phyloP scores from a whole-genome alignment of 768 basidiomycete genomes.

The Naganishia vishniacii region DNA sequence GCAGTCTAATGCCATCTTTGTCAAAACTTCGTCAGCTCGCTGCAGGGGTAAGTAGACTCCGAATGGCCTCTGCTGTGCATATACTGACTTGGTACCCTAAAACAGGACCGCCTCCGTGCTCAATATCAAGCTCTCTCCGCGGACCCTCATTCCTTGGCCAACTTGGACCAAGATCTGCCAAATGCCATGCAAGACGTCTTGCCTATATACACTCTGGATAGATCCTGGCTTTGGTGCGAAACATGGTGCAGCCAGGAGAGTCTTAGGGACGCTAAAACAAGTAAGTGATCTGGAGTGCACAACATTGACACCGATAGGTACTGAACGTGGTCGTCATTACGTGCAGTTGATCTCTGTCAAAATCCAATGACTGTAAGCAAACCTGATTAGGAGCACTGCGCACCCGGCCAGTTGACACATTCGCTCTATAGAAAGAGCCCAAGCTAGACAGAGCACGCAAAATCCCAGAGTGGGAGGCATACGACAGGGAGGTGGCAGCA shows the following conservation, averaged over 20 bases:
- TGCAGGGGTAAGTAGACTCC: conserved; percentile 54
- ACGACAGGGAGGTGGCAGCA: conserved; percentile 80
- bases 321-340: not conserved
- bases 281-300: conserved; percentile 30
- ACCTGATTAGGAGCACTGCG: not conserved
- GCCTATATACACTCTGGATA: conserved; percentile 82
- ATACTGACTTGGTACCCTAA: not conserved
- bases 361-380: conserved; percentile 80
- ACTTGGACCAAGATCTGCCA: conserved; percentile 94
- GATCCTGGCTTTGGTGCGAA: conserved; percentile 99
- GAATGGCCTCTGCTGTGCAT: conserved; percentile 43
- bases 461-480: conserved; percentile 96
- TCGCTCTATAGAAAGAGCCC: conserved; percentile 76
- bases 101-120: conserved; percentile 52
- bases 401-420: not conserved
- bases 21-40: conserved; percentile 52
- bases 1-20: not conserved
- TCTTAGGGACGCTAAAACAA: conserved; percentile 49
- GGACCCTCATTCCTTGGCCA: conserved; percentile 88
- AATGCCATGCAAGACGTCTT: conserved; percentile 89
- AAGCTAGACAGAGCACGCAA: conserved; percentile 86
- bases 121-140: conserved; percentile 90
- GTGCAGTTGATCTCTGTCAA: conserved; percentile 84
- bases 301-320: too few species aligned
- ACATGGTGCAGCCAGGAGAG: conserved; percentile 76